Percentiles rank a stretch among this genome's conserved stretches.
phyloP scores from a whole-genome alignment of 441 rosid genomes.

The Populus hybrid region DNA sequence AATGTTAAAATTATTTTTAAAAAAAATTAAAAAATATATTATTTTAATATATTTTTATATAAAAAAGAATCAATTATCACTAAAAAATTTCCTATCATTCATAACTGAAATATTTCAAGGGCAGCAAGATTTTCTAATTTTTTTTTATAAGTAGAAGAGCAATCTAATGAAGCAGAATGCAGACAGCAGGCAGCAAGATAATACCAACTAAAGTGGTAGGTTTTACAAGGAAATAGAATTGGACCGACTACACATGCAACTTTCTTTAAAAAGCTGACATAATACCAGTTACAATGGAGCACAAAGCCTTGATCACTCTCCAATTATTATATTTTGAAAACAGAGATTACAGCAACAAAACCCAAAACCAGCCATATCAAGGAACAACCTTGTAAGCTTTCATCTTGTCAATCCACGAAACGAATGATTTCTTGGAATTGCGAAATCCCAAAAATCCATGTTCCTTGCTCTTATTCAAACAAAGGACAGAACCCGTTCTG shows the following conservation, averaged over 20 bases:
- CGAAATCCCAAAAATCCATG: conserved; percentile 1
- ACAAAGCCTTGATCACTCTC: too few relatives aligned
- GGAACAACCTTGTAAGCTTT: conserved; percentile 3
- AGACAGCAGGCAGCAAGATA: conserved; percentile 28
- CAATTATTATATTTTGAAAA: background rate
- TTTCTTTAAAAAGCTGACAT: too few relatives aligned
- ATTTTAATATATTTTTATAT: too few relatives aligned
- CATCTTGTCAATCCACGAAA: background rate
- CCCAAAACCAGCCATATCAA: background rate
- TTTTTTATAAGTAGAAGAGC: too few relatives aligned
- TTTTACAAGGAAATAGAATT: background rate
- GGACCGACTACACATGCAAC: background rate
- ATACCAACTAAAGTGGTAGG: background rate
- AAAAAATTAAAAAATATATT: too few relatives aligned
- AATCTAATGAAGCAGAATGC: conserved; percentile 8
- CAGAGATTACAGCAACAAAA: background rate
- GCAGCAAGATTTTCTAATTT: too few relatives aligned
- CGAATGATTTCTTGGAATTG: conserved; percentile 1
- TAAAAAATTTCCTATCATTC: too few relatives aligned
- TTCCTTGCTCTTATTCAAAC: conserved; percentile 6
- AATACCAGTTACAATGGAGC: too few relatives aligned
- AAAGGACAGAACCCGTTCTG: background rate
- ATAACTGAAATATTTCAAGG: too few relatives aligned
- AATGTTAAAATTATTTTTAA: too few relatives aligned
- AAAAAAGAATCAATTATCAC: too few relatives aligned